Conservation (phyloP, 805 yeast species). For the Debaryomyces castellii region DNA sequence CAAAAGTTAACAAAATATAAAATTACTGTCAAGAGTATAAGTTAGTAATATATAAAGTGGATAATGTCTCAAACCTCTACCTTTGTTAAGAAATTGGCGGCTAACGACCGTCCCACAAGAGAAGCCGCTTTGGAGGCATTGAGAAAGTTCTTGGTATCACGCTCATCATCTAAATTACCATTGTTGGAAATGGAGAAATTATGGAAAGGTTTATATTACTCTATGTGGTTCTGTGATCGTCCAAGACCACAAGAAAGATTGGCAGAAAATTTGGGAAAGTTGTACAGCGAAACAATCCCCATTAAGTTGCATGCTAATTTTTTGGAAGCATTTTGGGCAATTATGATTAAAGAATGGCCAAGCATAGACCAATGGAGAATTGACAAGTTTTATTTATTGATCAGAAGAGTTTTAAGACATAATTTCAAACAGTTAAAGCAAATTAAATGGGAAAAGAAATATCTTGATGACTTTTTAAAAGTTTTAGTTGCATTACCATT, state of each 20-base stretch:
- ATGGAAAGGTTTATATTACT: constrained; percentile 94
- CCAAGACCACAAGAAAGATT: constrained; percentile 88
- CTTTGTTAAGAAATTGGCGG: constrained; percentile 80
- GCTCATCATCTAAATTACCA: constrained; percentile 40
- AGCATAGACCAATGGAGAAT: constrained; percentile 80
- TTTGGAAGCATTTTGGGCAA: constrained; percentile 75
- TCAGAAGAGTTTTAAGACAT: constrained; percentile 73
- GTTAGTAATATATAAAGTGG: background rate
- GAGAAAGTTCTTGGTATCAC: constrained; percentile 51
- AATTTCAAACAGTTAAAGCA: constrained; percentile 55
- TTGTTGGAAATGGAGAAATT: constrained; percentile 69
- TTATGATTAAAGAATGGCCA: constrained; percentile 80
- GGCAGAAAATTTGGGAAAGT: constrained; percentile 69
- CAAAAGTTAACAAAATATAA: too few species aligned
- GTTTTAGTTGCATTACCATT: constrained; percentile 48
- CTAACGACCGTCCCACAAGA: constrained; percentile 75
- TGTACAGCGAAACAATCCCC: constrained; percentile 45
- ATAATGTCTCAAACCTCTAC: constrained; percentile 35
- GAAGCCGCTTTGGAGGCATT: constrained; percentile 70
- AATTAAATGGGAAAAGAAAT: constrained; percentile 53
- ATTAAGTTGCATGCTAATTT: constrained; percentile 48
- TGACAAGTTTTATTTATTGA: constrained; percentile 80
- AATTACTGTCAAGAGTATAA: background rate
- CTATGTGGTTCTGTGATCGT: constrained; percentile 96
- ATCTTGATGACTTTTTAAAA: constrained; percentile 46